Base-by-base conservation (phyloP, 139 green algal genomes). In the Edaphochlamys debaryana region DNA sequence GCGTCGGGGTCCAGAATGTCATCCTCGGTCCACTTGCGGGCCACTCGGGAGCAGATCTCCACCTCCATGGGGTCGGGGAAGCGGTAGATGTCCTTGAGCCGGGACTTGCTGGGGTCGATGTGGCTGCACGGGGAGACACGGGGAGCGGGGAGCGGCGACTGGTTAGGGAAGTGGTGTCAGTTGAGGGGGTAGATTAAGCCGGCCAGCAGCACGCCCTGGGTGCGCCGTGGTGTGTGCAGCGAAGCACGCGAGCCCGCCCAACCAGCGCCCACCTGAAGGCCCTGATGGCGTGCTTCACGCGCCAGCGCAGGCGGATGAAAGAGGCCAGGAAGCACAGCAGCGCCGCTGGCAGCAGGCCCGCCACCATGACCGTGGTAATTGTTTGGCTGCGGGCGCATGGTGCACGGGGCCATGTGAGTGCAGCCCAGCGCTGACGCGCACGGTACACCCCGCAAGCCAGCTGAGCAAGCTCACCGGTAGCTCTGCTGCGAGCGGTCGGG, bases 11-110 rank as follows among this genome's bases (percentile, higher is more conserved):
- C 80, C 29, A 90, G 80, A 20, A 81, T 34, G 19, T 90, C 79
- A 5, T 94, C 90, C 56, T 89, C 72, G 22, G 84, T 86, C 86
- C 85, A 90, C 41, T 68, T 82, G 79, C 90, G 88, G 40, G 40
- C 77, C 67, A 82, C 86, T 30, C 88, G 85, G 3, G 87, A 77
- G 20, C 79, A 54, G 13, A 92, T 84, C 77, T 93, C 88, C 37
- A 91, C 86, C 66, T 91, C 66, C 67, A 79, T 73, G 15, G 85
- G 68, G 40, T 91, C 86, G 0, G 80, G 60, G 67, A 92, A 92
- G 50, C 82, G 81, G 86, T 92, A 82, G 34, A 91, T 64, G 37
- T 87, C 70, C 64, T 79, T 87, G 27, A 86, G 54, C 34, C 77
- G 77, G 1, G 54, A 80, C 36, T 62, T 86, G 37, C 45, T 58